phyloP scores from a whole-genome alignment of 73 alveolate genomes.

The Paramecium pentaurelia region DNA sequence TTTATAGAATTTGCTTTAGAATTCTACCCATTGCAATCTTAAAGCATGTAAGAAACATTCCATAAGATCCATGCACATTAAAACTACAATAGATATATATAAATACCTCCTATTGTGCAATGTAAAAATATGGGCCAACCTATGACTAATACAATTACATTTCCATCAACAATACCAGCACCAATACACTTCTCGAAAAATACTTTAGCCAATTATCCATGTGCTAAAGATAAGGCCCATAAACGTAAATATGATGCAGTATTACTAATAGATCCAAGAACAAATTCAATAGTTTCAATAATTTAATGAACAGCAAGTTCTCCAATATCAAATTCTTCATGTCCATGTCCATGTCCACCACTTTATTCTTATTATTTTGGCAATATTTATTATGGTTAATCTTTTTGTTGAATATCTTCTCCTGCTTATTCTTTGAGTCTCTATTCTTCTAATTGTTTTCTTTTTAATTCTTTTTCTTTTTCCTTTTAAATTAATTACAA shows the following conservation, averaged over 20 bases:
- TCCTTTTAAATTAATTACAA: slow-evolving; percentile 52
- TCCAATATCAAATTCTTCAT: slow-evolving; percentile 72
- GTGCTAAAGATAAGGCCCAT: slow-evolving; percentile 99
- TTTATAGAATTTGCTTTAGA: slow-evolving; percentile 93
- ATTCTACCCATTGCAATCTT: slow-evolving; percentile 99
- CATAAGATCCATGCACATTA: slow-evolving; percentile 97
- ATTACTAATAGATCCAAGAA: slow-evolving; percentile 88
- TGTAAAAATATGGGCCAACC: slow-evolving; percentile 89
- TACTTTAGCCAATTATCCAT: slow-evolving; percentile 94
- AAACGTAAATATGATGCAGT: slow-evolving; percentile 98
- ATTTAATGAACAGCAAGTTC: slow-evolving; percentile 92
- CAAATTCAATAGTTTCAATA: slow-evolving; percentile 97
- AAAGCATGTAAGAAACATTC: slow-evolving; percentile 98
- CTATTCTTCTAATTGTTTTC: slow-evolving; percentile 50
- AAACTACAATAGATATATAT: slow-evolving; percentile 69
- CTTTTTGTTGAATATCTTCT: background rate
- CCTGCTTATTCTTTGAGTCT: slow-evolving; percentile 51
- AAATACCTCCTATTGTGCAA: slow-evolving; percentile 63
- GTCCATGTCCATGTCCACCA: slow-evolving; percentile 44
- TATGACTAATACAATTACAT: slow-evolving; percentile 70
- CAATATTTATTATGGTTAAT: background rate
- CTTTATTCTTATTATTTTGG: background rate
- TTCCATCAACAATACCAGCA: slow-evolving; percentile 72
- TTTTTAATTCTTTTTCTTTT: slow-evolving; percentile 37
- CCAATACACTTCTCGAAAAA: slow-evolving; percentile 92